Conservation (phyloP, 2,329 filamentous ascomycete genomes). For the Aspergillus sp. region DNA sequence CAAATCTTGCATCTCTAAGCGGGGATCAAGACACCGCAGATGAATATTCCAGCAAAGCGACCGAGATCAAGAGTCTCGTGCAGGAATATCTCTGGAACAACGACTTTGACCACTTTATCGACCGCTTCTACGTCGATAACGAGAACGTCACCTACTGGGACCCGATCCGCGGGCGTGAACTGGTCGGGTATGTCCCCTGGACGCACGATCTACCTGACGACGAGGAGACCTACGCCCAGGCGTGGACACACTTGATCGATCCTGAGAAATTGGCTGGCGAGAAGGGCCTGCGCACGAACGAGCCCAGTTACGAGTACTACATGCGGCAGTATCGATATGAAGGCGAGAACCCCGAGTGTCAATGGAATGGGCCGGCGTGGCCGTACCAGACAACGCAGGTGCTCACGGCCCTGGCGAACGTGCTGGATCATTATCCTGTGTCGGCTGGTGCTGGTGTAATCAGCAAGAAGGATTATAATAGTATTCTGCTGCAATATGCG, state of each 20-base stretch:
- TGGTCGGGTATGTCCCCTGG: conserved; percentile 47
- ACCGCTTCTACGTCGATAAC: conserved; percentile 42
- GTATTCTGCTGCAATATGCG: conserved; percentile 40
- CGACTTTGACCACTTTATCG: conserved; percentile 46
- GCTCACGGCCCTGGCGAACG: conserved; percentile 42
- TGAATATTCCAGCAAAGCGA: conserved; percentile 30
- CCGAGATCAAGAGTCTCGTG: conserved; percentile 36
- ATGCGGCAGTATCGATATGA: conserved; percentile 40
- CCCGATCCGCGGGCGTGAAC: conserved; percentile 44
- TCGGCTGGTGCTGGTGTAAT: conserved; percentile 16
- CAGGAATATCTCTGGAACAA: conserved; percentile 46
- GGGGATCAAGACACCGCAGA: conserved; percentile 21
- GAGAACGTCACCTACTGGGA: conserved; percentile 34
- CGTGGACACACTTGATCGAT: conserved; percentile 30
- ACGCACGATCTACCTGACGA: conserved; percentile 45
- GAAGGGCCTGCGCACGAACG: conserved; percentile 43
- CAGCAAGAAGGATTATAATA: conserved; percentile 35
- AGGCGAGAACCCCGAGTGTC: conserved; percentile 38
- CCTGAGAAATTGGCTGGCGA: conserved; percentile 33
- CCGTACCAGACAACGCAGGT: conserved; percentile 46
- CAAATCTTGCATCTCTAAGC: conserved; percentile 37
- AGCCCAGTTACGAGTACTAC: conserved; percentile 47
- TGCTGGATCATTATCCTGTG: conserved; percentile 43
- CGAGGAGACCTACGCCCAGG: conserved; percentile 32
- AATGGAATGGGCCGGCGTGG: conserved; percentile 49